Base-by-base conservation (phyloP, 345 rosid genomes). In the Citrus inodora region DNA sequence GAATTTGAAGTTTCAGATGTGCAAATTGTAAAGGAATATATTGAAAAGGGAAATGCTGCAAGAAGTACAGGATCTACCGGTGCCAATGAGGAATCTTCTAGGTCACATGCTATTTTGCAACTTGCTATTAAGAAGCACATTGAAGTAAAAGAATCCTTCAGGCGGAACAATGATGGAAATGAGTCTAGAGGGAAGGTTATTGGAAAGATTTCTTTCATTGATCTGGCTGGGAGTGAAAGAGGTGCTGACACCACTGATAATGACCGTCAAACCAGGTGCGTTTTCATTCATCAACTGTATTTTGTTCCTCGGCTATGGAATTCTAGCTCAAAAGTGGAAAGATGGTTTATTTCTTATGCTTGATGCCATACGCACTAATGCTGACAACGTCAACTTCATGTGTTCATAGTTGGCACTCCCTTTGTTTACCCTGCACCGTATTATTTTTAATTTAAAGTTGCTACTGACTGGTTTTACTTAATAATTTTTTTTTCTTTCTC, bases 161-260 rank as follows among this genome's bases (percentile, higher is more conserved):
- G 89, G 87, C 85, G 97, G 80, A 92, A 80, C 82, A 92, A 81
- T 79, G 97, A 96, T 76, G 90, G 76, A 69, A 92, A 91, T 83
- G 99, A 94, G 72, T 79, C 92, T 67, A 88, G 81, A 80, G 98
- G 92, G 80, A 96, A 91, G 85, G 86, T 94, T 75, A 93, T 96
- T 35, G 99, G 99, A 67, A 94, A 96, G 87, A 92, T 96, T 74
- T 96, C 99, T 70, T 96, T 96, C 84, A 96, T 96, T 79, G 99
- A 96, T 87, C 98, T 96, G 87, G 99, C 97, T 82, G 99, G 99
- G 61, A 96, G 99, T 76, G 99, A 96, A 87, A 89, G 98, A 83
- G 99, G 98, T 81, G 99, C 99, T 51, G 98, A 94, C 80, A 96
- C 99, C 85, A 96, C 97, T 48, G 99, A 96, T 77, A 96, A 91